A percentile compares a stretch with the other conserved stretches of the same genome.
Evolutionary conservation across 83 land plant genomes (phyloP).

Genomic region (Thuja plicata): DNA sequence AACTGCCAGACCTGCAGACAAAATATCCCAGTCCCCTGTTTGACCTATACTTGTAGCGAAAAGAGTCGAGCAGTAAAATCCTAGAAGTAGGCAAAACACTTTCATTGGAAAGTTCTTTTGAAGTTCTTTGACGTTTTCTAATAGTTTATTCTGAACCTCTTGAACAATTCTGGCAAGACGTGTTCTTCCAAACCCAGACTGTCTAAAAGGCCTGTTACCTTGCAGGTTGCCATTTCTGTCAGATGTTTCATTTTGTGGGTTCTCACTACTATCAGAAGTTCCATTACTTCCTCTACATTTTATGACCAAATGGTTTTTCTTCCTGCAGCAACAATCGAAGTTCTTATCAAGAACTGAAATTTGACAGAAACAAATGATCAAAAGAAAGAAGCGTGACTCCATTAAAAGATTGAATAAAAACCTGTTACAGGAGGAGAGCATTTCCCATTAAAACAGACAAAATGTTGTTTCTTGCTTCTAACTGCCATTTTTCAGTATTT

Average conservation of each 20-base stretch:
- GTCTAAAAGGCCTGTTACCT: conserved; percentile 5
- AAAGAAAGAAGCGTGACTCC: not conserved
- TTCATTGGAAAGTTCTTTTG: conserved; percentile 64
- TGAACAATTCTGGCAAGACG: conserved; percentile 45
- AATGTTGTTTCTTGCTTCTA: too few relatives aligned
- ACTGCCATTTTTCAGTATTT: too few relatives aligned
- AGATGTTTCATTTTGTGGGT: conserved; percentile 5
- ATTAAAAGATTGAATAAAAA: not conserved
- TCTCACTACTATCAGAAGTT: not conserved
- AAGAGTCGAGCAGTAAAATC: conserved; percentile 79
- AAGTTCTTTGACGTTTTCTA: conserved; percentile 36
- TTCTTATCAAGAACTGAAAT: not conserved
- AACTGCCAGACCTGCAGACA: conserved; percentile 79
- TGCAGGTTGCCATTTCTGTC: not conserved
- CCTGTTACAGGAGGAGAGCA: too few relatives aligned
- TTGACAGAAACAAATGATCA: not conserved
- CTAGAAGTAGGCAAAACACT: conserved; percentile 65
- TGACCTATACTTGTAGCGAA: conserved; percentile 81
- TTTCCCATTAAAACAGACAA: too few relatives aligned
- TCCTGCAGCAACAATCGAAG: conserved; percentile 9
- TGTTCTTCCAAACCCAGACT: conserved; percentile 28
- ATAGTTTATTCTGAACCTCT: conserved; percentile 29
- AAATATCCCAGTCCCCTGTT: conserved; percentile 90
- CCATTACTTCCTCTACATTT: conserved; percentile 8
- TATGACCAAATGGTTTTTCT: not conserved